phyloP scores from a whole-genome alignment of 306 rosid genomes.

The Lathyrus sativus region DNA sequence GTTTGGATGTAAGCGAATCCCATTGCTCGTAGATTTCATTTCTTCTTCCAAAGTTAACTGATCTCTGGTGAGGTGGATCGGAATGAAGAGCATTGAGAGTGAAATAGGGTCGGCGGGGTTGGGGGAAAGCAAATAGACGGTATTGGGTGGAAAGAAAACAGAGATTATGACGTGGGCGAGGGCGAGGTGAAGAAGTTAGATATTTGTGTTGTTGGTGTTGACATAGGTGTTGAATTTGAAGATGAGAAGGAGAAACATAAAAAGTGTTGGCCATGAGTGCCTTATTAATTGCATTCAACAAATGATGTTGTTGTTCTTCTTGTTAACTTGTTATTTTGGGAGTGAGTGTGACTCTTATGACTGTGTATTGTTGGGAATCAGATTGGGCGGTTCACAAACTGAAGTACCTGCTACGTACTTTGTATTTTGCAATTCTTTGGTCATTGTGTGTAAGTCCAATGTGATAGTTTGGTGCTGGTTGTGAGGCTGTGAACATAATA shows the following conservation, averaged over 20 bases:
- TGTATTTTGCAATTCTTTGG: too few relatives aligned
- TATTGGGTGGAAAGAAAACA: slow-evolving; percentile 6
- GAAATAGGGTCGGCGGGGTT: slow-evolving; percentile 34
- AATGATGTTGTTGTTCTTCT: background rate
- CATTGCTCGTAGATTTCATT: slow-evolving; percentile 63
- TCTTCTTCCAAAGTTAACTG: slow-evolving; percentile 43
- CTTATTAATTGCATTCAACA: slow-evolving; percentile 2
- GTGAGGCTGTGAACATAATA: too few relatives aligned
- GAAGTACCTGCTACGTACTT: too few relatives aligned
- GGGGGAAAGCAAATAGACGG: slow-evolving; percentile 30
- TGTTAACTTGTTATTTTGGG: background rate
- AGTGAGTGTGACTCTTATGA: background rate
- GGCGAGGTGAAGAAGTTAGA: too few relatives aligned
- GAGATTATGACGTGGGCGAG: slow-evolving; percentile 25
- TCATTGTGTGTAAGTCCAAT: too few relatives aligned
- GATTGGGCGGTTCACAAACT: slow-evolving; percentile 42
- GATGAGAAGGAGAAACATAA: slow-evolving; percentile 30
- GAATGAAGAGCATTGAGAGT: slow-evolving; percentile 52
- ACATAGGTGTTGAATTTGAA: slow-evolving; percentile 3
- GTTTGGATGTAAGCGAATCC: slow-evolving; percentile 76
- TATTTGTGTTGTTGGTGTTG: too few relatives aligned
- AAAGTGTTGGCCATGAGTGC: slow-evolving; percentile 37
- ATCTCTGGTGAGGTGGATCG: slow-evolving; percentile 49
- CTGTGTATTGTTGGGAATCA: background rate
- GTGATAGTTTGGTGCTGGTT: too few relatives aligned